These are phyloP conservation scores for Phytophthora nicotianae DNA, from an alignment of 352 stramenopile species.

Conservation along the genomic window DNA sequence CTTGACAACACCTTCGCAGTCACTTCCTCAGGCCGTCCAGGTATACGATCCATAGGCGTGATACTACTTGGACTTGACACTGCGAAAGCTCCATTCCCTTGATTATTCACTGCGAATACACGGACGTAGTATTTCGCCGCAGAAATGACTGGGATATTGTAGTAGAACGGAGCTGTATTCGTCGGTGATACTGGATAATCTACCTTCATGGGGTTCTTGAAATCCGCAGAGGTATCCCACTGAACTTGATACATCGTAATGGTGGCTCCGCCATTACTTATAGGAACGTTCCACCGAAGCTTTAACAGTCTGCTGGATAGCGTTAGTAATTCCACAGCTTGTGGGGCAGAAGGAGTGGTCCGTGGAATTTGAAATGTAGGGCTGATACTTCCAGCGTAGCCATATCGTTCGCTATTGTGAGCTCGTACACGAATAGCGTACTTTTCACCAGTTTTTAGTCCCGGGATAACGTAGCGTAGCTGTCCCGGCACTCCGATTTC, in stretches of 20 bases:
- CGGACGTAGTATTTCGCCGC: constrained; percentile 86
- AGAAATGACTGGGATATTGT: constrained; percentile 86
- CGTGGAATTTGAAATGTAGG: constrained; percentile 64
- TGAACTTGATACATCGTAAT: constrained; percentile 92
- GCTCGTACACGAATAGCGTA: constrained; percentile 70
- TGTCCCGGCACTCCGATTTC: constrained; percentile 42
- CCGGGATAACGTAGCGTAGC: constrained; percentile 43
- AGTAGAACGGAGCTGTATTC: constrained; percentile 79
- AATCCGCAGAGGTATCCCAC: constrained; percentile 76
- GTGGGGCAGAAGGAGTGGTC: constrained; percentile 43
- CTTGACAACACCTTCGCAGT: constrained; percentile 81
- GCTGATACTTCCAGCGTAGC: constrained; percentile 49
- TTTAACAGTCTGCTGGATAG: constrained; percentile 80
- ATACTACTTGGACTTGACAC: constrained; percentile 54
- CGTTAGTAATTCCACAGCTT: constrained; percentile 51
- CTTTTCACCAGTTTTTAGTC: constrained; percentile 59
- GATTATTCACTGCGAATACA: constrained; percentile 92
- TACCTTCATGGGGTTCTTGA: constrained; percentile 2
- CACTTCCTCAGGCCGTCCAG: constrained; percentile 69
- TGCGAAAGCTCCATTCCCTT: constrained; percentile 63
- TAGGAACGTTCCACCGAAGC: constrained; percentile 74
- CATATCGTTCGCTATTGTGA: constrained; percentile 68
- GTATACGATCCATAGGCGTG: constrained; percentile 69
- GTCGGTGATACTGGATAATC: background rate
- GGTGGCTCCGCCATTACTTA: constrained; percentile 62